Evolutionary conservation across 805 yeast genomes (phyloP).

Genomic region (Tetrapisispora taiwanensis): DNA sequence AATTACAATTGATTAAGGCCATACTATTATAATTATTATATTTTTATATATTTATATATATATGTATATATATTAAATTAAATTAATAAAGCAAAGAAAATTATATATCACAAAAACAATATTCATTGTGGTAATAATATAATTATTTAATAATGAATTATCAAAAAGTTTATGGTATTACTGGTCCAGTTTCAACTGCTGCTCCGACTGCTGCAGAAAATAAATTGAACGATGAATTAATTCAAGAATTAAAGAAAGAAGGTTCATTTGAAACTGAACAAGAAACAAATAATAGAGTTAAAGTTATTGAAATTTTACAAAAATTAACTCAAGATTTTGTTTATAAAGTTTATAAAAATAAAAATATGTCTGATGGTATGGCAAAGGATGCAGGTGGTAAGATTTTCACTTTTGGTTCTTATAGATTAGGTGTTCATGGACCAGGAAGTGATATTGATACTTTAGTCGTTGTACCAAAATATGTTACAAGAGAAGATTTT

Average conservation of each 20-base stretch:
- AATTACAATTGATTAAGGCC: too few species aligned
- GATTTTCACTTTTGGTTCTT: slow-evolving; percentile 92
- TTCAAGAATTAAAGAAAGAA: slow-evolving; percentile 67
- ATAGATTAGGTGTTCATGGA: slow-evolving; percentile 90
- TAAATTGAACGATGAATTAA: slow-evolving; percentile 60
- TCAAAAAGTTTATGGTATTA: slow-evolving; percentile 28
- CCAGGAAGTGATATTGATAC: slow-evolving; percentile 98
- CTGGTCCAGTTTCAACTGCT: slow-evolving; percentile 67
- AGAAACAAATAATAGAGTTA: slow-evolving; percentile 72
- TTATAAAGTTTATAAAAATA: slow-evolving; percentile 62
- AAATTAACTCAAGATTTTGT: slow-evolving; percentile 73
- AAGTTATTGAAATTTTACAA: slow-evolving; percentile 64
- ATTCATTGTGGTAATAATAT: too few species aligned
- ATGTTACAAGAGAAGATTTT: slow-evolving; percentile 82
- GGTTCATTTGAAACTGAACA: slow-evolving; percentile 84
- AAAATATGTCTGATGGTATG: slow-evolving; percentile 96
- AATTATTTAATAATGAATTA: slow-evolving; percentile 16
- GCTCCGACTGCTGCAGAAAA: slow-evolving; percentile 79
- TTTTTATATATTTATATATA: too few species aligned
- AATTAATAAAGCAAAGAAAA: too few species aligned
- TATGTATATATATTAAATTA: too few species aligned
- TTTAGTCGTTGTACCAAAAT: slow-evolving; percentile 92
- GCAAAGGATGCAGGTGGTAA: slow-evolving; percentile 96
- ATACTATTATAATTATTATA: too few species aligned
- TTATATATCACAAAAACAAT: too few species aligned